Conservation (phyloP, 331 rosid species). For the Malus hybrid region DNA sequence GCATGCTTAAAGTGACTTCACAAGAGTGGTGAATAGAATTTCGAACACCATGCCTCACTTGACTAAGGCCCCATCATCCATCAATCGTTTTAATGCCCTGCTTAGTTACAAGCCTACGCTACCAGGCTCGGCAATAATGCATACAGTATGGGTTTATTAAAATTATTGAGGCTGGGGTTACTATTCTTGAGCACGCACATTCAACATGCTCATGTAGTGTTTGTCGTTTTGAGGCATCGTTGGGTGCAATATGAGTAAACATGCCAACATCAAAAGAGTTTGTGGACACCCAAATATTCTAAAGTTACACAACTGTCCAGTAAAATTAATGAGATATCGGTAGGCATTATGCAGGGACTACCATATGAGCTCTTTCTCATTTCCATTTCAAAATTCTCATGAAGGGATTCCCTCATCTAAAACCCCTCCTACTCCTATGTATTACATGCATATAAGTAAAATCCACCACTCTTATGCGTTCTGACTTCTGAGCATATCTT, state of each 20-base stretch:
- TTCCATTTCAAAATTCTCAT: not conserved
- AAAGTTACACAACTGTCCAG: not conserved
- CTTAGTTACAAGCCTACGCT: not conserved
- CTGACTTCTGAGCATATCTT: not conserved
- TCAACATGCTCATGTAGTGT: too few relatives aligned
- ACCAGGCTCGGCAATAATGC: not conserved
- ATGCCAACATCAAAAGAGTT: not conserved
- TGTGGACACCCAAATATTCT: not conserved
- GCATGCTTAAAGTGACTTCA: too few relatives aligned
- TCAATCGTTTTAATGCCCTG: too few relatives aligned
- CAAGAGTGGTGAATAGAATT: not conserved
- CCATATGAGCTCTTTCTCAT: not conserved
- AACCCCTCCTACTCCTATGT: not conserved
- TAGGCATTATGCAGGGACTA: not conserved
- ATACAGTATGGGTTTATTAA: not conserved
- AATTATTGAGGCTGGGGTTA: too few relatives aligned
- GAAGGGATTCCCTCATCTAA: not conserved
- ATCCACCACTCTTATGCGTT: not conserved
- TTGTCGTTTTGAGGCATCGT: too few relatives aligned
- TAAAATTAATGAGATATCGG: not conserved
- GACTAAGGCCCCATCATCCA: not conserved
- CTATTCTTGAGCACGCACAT: too few relatives aligned
- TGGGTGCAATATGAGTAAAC: not conserved
- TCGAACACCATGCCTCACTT: not conserved
- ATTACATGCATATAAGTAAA: not conserved